Conservation (phyloP, 495 filamentous ascomycete genomes). For the Hypomontagnella monticulosa region DNA sequence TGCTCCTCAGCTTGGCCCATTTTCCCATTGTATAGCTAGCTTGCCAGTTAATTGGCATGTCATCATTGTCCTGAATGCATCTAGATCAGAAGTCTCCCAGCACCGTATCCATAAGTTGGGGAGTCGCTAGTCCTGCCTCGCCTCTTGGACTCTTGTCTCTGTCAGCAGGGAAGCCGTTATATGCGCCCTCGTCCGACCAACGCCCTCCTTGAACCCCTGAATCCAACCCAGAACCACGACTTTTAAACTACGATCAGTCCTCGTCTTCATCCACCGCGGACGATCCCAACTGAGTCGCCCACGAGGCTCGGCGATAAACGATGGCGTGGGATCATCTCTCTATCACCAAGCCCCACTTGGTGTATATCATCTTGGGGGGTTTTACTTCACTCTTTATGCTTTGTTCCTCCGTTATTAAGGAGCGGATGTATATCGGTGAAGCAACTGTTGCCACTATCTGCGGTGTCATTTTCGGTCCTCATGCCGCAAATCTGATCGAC, state of each 20-base stretch:
- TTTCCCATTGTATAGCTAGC: slow-evolving; percentile 41
- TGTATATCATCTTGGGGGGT: slow-evolving; percentile 97
- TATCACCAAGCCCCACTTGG: slow-evolving; percentile 95
- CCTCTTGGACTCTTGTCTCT: slow-evolving; percentile 22
- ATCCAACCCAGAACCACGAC: slow-evolving; percentile 2
- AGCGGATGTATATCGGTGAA: slow-evolving; percentile 98
- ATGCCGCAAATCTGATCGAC: slow-evolving; percentile 91
- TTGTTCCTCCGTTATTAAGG: slow-evolving; percentile 96
- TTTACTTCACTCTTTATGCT: slow-evolving; percentile 99
- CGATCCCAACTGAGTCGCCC: slow-evolving; percentile 18
- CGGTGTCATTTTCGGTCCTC: slow-evolving; percentile 96
- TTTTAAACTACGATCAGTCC: slow-evolving; percentile 1
- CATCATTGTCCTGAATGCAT: slow-evolving; percentile 44
- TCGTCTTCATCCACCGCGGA: background rate
- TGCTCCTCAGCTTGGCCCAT: slow-evolving; percentile 12
- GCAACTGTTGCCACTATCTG: slow-evolving; percentile 96
- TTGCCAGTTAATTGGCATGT: slow-evolving; percentile 40
- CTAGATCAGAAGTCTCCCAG: slow-evolving; percentile 34
- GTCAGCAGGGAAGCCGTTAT: slow-evolving; percentile 21
- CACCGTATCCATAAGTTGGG: slow-evolving; percentile 39
- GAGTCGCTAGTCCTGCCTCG: slow-evolving; percentile 25
- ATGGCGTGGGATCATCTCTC: slow-evolving; percentile 96
- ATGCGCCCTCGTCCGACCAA: slow-evolving; percentile 33
- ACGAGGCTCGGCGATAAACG: slow-evolving; percentile 38
- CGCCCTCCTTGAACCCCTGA: slow-evolving; percentile 29